A percentile compares a stretch with the other conserved stretches of the same genome.
These are phyloP conservation scores for Staphylotrichum tortipilum DNA, from an alignment of 495 filamentous ascomycete genomes.

Conservation along the genomic window DNA sequence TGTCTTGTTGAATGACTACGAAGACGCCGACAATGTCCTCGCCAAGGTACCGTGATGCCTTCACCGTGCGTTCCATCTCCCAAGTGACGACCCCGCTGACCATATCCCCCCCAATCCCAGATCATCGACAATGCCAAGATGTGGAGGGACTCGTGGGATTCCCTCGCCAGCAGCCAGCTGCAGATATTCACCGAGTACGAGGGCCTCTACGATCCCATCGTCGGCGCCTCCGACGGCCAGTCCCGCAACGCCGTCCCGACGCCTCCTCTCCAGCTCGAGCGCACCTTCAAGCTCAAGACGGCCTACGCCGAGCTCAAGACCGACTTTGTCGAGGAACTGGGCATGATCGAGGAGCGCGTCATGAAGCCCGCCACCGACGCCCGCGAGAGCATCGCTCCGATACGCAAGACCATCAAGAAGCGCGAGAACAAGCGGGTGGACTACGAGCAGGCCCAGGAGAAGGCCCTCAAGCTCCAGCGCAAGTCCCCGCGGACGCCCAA, in stretches of 20 bases:
- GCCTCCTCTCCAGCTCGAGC: slow-evolving; percentile 52
- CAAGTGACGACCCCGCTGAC: slow-evolving; percentile 4
- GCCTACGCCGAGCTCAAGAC: slow-evolving; percentile 65
- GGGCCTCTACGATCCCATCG: slow-evolving; percentile 72
- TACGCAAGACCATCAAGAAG: slow-evolving; percentile 89
- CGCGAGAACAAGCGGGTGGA: slow-evolving; percentile 84
- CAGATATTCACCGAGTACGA: slow-evolving; percentile 64
- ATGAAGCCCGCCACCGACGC: slow-evolving; percentile 65
- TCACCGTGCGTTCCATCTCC: not conserved
- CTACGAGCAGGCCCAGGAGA: slow-evolving; percentile 72
- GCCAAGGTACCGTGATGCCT: slow-evolving; percentile 45
- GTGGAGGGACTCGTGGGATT: slow-evolving; percentile 81
- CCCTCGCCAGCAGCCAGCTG: slow-evolving; percentile 63
- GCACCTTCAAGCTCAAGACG: slow-evolving; percentile 58
- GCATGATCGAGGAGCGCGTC: slow-evolving; percentile 61
- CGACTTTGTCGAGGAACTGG: slow-evolving; percentile 68
- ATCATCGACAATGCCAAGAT: slow-evolving; percentile 71
- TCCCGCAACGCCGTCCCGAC: slow-evolving; percentile 52
- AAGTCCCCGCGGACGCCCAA: slow-evolving; percentile 66
- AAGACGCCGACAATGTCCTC: slow-evolving; percentile 73
- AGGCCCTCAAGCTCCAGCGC: slow-evolving; percentile 59
- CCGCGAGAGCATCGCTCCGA: slow-evolving; percentile 59
- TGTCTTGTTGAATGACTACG: slow-evolving; percentile 70
- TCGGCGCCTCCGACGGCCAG: slow-evolving; percentile 48
- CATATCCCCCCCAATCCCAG: slow-evolving; percentile 39